Conservation (phyloP, 2,329 filamentous ascomycete species). For the Penicillium sp. region DNA sequence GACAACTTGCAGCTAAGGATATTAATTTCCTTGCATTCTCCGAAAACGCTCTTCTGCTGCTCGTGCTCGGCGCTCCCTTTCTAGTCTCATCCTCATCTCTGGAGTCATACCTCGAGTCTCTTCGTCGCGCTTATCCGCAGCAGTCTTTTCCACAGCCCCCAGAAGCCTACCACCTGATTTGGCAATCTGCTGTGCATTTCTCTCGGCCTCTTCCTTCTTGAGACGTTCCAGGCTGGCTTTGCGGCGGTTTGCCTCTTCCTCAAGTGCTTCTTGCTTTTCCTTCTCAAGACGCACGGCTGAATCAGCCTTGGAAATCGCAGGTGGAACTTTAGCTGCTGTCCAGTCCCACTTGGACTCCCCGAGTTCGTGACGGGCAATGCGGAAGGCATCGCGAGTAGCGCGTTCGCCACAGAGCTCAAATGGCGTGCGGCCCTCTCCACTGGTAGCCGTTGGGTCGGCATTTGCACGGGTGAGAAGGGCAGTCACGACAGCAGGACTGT, state of each 20-base stretch:
- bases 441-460: constrained; percentile 66
- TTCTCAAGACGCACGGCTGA: constrained; percentile 62
- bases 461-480: constrained; percentile 69
- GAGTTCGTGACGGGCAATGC: constrained; percentile 74
- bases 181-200: constrained; percentile 39
- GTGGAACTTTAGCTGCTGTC: constrained; percentile 67
- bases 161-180: constrained; percentile 51
- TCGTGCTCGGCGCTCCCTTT: constrained; percentile 81
- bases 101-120: constrained; percentile 78
- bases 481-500: constrained; percentile 67
- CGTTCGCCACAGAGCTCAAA: constrained; percentile 87
- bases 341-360: constrained; percentile 74
- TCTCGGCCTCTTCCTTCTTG: constrained; percentile 53
- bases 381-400: constrained; percentile 81
- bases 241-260: constrained; percentile 63
- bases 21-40: constrained; percentile 49
- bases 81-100: constrained; percentile 76
- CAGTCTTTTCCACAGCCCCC: constrained; percentile 62
- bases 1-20: too few species aligned
- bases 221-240: constrained; percentile 69
- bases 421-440: constrained; percentile 70
- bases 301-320: constrained; percentile 63
- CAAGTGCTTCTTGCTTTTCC: constrained; percentile 64
- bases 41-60: constrained; percentile 84
- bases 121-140: constrained; percentile 74